phyloP scores from a whole-genome alignment of 1,284 basidiomycete genomes.

The Rhodotorula sp. region DNA sequence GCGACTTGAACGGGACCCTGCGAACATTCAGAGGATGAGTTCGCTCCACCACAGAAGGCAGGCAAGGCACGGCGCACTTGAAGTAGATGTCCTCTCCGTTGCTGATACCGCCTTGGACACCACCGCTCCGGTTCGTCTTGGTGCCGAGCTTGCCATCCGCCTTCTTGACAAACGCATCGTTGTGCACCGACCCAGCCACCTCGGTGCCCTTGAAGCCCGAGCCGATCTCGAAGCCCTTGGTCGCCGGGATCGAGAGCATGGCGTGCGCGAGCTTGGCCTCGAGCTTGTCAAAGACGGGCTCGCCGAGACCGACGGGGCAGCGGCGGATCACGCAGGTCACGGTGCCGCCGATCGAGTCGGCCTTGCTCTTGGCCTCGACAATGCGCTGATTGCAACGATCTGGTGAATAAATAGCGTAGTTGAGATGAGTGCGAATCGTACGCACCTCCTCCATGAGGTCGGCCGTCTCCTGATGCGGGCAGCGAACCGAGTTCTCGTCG shows the following conservation, averaged over 20 bases:
- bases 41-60: too few relatives aligned
- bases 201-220: slow-evolving; percentile 96
- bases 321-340: slow-evolving; percentile 94
- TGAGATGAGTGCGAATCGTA: not conserved
- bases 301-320: slow-evolving; percentile 86
- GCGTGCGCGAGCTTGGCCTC: slow-evolving; percentile 95
- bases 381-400: slow-evolving; percentile 65
- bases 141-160: slow-evolving; percentile 76
- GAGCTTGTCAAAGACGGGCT: slow-evolving; percentile 98
- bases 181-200: slow-evolving; percentile 89
- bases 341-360: slow-evolving; percentile 96
- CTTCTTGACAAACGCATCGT: slow-evolving; percentile 79
- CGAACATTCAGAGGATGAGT: not conserved
- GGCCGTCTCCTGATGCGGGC: slow-evolving; percentile 84
- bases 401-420: too few relatives aligned
- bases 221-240: slow-evolving; percentile 97
- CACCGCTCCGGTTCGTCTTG: slow-evolving; percentile 92
- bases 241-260: slow-evolving; percentile 98
- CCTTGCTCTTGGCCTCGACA: slow-evolving; percentile 82
- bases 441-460: slow-evolving; percentile 83
- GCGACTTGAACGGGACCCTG: slow-evolving; percentile 96
- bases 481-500: slow-evolving; percentile 83
- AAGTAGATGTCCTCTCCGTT: slow-evolving; percentile 99
- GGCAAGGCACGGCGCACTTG: slow-evolving; percentile 59
- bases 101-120: slow-evolving; percentile 95